Conservation (phyloP, 2,329 filamentous ascomycete species). For the Venturia effusa region DNA sequence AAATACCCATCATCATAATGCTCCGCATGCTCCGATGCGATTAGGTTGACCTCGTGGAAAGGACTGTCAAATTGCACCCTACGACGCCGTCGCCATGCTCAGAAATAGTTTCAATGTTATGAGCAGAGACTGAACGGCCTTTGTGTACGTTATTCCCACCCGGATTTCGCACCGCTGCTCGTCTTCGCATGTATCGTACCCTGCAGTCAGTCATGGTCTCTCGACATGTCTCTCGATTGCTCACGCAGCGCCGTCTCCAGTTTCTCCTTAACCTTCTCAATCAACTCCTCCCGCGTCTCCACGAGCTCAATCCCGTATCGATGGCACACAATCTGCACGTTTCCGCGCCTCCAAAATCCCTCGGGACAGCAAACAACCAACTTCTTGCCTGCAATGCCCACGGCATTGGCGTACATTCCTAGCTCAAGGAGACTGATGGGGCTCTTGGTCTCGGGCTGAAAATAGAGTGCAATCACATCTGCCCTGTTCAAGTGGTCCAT, state of each 20-base stretch:
- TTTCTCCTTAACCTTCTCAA: constrained; percentile 23
- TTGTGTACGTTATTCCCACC: not conserved
- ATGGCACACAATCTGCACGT: constrained; percentile 47
- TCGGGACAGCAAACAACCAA: constrained; percentile 43
- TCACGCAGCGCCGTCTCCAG: constrained; percentile 15
- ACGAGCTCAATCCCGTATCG: constrained; percentile 36
- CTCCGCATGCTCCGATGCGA: not conserved
- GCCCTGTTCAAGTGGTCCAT: constrained; percentile 43
- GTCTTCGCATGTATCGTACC: not conserved
- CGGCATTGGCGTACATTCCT: constrained; percentile 36
- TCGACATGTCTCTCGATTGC: not conserved
- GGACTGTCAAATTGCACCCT: not conserved
- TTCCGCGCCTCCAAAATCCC: constrained; percentile 48
- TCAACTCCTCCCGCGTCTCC: constrained; percentile 32
- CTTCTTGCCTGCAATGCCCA: constrained; percentile 23
- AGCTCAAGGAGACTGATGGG: constrained; percentile 52
- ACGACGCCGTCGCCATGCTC: not conserved
- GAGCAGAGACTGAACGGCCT: not conserved
- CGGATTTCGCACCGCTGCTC: not conserved
- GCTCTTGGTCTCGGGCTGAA: constrained; percentile 41
- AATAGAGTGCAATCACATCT: constrained; percentile 46
- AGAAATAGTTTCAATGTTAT: not conserved
- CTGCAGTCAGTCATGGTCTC: constrained; percentile 1
- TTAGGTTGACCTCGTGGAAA: not conserved
- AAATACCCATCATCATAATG: not conserved